Percentiles rank a stretch among this genome's conserved stretches.
These are phyloP conservation scores for Ulota crispa DNA, from an alignment of 225 moss, liverwort and hornwort genomes.

Conservation along the genomic window DNA sequence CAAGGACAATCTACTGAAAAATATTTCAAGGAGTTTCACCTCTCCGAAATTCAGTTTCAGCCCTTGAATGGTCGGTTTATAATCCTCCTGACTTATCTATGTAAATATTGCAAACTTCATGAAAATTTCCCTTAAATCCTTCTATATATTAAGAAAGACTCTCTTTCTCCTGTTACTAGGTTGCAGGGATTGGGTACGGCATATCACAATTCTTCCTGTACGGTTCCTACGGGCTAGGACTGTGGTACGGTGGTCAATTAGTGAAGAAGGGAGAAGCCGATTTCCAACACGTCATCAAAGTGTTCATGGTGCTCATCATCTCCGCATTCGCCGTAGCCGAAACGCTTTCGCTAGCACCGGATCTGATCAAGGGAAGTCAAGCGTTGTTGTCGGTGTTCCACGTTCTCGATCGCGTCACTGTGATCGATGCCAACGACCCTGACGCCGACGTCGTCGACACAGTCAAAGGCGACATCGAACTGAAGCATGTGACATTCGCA, in stretches of 20 bases:
- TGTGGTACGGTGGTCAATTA: constrained; percentile 43
- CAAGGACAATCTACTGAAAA: no score
- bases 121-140: background rate
- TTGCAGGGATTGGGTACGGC: constrained; percentile 43
- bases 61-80: no score
- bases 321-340: constrained; percentile 40
- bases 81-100: no score
- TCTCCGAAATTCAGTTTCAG: no score
- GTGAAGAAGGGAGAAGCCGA: constrained; percentile 31
- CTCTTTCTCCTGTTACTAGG: constrained; percentile 23
- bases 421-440: constrained; percentile 35
- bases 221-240: constrained; percentile 30
- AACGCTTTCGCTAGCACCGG: constrained; percentile 47
- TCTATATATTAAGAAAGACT: background rate
- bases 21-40: no score
- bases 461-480: constrained; percentile 33
- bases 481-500: constrained; percentile 39
- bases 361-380: constrained; percentile 35
- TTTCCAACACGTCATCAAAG: constrained; percentile 21
- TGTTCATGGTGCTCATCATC: constrained; percentile 38
- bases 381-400: constrained; percentile 33
- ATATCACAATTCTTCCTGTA: constrained; percentile 35
- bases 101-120: no score
- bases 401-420: constrained; percentile 38
- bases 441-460: constrained; percentile 13